Conservation (phyloP, 352 stramenopile genomes). For the Phytophthora sp. region DNA sequence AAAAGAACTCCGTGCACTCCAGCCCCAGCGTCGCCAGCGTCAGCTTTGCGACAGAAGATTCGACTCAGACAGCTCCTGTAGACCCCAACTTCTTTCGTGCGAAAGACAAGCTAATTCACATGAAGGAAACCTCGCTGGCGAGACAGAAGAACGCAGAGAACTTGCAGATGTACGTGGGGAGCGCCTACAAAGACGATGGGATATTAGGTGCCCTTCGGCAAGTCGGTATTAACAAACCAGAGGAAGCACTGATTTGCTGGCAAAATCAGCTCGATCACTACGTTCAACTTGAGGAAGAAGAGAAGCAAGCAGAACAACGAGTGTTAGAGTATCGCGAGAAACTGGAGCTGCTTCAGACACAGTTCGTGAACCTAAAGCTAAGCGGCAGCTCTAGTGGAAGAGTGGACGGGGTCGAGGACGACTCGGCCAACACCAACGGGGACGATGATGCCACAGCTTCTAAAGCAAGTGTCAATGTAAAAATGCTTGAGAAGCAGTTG, state of each 20-base stretch:
- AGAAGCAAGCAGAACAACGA: constrained; percentile 62
- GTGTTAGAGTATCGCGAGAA: constrained; percentile 67
- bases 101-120: constrained; percentile 81
- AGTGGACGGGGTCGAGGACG: constrained; percentile 11
- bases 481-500: constrained; percentile 73
- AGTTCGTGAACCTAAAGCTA: constrained; percentile 80
- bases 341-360: constrained; percentile 56
- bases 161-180: constrained; percentile 75
- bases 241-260: constrained; percentile 78
- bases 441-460: constrained; percentile 22
- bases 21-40: neutral
- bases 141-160: constrained; percentile 64
- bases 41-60: constrained; percentile 14
- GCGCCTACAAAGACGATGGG: constrained; percentile 75
- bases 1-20: constrained; percentile 10
- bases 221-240: constrained; percentile 79
- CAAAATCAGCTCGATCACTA: constrained; percentile 81
- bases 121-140: constrained; percentile 66
- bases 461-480: constrained; percentile 58
- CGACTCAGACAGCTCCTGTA: constrained; percentile 1
- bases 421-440: constrained; percentile 4
- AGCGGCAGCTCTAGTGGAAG: constrained; percentile 45
- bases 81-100: constrained; percentile 62
- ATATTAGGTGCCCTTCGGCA: constrained; percentile 74
- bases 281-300: constrained; percentile 67